These are phyloP conservation scores for Candida smagusa DNA, from an alignment of 1,139 yeast genomes.

Conservation along the genomic window DNA sequence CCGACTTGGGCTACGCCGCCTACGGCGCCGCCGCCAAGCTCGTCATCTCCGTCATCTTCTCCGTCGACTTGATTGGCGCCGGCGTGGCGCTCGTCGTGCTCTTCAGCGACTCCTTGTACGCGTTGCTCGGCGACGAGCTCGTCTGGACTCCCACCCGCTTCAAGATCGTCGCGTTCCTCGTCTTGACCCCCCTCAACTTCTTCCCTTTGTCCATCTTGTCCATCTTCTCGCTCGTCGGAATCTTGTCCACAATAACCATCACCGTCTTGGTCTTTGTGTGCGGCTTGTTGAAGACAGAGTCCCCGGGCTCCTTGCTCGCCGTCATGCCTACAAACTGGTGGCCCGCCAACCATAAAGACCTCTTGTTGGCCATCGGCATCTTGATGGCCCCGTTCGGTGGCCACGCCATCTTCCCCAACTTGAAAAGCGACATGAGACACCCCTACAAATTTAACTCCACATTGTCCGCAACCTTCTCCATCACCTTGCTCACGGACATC, in stretches of 20 bases:
- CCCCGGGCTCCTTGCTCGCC: constrained; percentile 43
- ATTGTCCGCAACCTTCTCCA: constrained; percentile 37
- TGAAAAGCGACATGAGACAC: constrained; percentile 56
- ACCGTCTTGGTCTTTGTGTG: constrained; percentile 37
- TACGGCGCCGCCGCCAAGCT: constrained; percentile 53
- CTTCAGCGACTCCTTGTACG: constrained; percentile 52
- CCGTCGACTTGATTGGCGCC: constrained; percentile 51
- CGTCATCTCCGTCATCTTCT: constrained; percentile 38
- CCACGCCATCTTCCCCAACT: constrained; percentile 59
- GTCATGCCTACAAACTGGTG: constrained; percentile 47
- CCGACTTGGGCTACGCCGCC: constrained; percentile 80
- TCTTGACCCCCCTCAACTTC: constrained; percentile 47
- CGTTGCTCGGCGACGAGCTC: constrained; percentile 37
- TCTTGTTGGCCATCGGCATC: constrained; percentile 52
- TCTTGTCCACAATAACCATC: constrained; percentile 43
- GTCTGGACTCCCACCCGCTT: constrained; percentile 37
- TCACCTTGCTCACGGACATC: constrained; percentile 69
- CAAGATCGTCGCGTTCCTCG: constrained; percentile 37
- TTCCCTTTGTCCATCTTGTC: constrained; percentile 44
- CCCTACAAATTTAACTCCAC: constrained; percentile 46
- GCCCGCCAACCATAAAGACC: constrained; percentile 40
- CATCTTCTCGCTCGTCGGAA: constrained; percentile 44
- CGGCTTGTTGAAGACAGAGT: constrained; percentile 34
- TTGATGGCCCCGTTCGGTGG: constrained; percentile 64
- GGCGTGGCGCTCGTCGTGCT: constrained; percentile 55